Evolutionary conservation across 768 basidiomycete genomes (phyloP), one percentile per base, ranked within the genome.

Genomic region (Cantharellus cinnabarinus): DNA sequence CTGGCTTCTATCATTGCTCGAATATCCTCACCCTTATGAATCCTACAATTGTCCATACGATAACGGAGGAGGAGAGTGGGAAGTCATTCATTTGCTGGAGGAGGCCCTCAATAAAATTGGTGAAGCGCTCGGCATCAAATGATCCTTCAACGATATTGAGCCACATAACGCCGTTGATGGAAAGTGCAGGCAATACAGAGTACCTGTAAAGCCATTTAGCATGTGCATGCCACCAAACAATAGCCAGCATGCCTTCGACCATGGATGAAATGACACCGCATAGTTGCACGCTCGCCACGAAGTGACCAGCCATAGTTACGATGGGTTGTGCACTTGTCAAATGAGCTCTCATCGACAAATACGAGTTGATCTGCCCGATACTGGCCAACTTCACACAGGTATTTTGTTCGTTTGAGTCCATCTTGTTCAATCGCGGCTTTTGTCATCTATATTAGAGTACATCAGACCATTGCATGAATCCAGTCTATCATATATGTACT

Each of bases 301-400:
- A 41, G 38, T 57, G 60, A 38, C 42, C 55, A 62, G 4, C n/a
- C 58, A 2, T 41, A 35, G 34, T 41, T 42, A 5, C 20, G 4
- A 38, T 41, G 20, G 40, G 57, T 50, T 4, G 59, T 60, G 35
- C 39, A 20, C 4, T 40, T 4, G 40, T 60, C 59, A 5, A 61
- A 56, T 3, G 42, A 20, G 39, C 42, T 53, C 38, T 61, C 59
- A 61, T 61, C 59, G 14, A 60, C 20, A 20, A 61, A 60, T 3
- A 61, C 59, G 2, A 61, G 59, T 35, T 60, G 60, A 14, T 61
- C 60, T 3, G 50, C 5, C 5, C 35, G 1, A 35, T 54, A 54
- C 35, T 54, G 52, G 7, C 52, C 35, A 10, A 54, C 35, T 10
- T 35, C 10, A 37, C 10, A 10, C 7, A 54, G 14, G 52, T 14